Base-by-base conservation (phyloP, 1,284 basidiomycete genomes). In the Cryptococcus floricola region DNA sequence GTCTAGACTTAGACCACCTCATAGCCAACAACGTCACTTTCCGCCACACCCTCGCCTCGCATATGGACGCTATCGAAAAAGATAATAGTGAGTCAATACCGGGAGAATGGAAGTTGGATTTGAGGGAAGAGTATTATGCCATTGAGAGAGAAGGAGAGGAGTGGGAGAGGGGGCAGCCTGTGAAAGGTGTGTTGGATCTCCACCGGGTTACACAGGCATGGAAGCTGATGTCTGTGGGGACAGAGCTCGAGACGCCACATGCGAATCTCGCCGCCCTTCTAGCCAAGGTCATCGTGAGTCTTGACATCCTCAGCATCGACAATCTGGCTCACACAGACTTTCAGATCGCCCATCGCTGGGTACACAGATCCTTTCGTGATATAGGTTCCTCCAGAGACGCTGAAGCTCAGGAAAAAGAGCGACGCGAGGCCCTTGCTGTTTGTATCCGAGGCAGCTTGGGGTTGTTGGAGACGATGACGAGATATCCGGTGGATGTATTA, bases 31-130 rank as follows among this genome's bases (percentile, higher is more conserved):
- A 56, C 34, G 50, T 56, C 18, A 42, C 48, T 16, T 31, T 56
- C 5, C 50, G 55, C 8, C 27, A 49, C 12, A 25, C 52, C 10
- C 41, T 56, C 9, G 50, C 55, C 16, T 31, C 42, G 19, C 50
- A 51, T 25, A 56, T 56, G 12, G 55, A 56, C n/a, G 55, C 55
- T 6, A 56, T 56, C 31, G 55, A 56, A 13, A 51, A 48, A 37
- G 55, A 56, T 23, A 52, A 52, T 27, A 34, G 31, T 5, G 55
- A 34, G 1, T 34, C 31, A 6, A 34, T 34, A 6, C 31, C 31
- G 7, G 31, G 31, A 10, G 31, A 37, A 3, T 56, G 34, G 38
- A 25, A 16, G 6, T 19, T 56, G 45, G 50, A 56, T 41, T 25
- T 56, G 39, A 12, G 55, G 37, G 50, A 46, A 19, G 50, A 48